phyloP scores from a whole-genome alignment of 148 eudicot species.

The Spergularia bocconei region DNA sequence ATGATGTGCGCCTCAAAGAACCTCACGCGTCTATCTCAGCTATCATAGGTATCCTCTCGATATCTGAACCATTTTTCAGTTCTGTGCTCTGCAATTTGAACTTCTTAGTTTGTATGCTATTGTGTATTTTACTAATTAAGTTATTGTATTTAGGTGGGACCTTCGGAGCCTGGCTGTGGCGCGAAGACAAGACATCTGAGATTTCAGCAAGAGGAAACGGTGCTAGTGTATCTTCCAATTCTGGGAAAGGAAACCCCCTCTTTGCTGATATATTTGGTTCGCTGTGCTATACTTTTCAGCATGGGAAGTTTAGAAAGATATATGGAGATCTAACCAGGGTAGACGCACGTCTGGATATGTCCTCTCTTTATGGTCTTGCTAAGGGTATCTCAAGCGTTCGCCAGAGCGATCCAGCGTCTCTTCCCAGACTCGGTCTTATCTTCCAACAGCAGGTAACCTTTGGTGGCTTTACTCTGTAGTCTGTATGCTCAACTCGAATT shows the following conservation, averaged over 20 bases:
- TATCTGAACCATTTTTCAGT: background rate
- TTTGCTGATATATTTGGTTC: conserved; percentile 84
- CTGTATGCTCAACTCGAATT: background rate
- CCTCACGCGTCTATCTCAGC: conserved; percentile 75
- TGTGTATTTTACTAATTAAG: too few species aligned
- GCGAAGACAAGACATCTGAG: conserved; percentile 32
- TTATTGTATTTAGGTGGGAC: conserved; percentile 45
- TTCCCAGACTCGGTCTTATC: conserved; percentile 57
- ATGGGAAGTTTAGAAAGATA: conserved; percentile 64
- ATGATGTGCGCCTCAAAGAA: conserved; percentile 74
- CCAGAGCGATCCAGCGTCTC: conserved; percentile 35
- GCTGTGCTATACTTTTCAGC: conserved; percentile 62
- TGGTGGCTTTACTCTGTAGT: background rate
- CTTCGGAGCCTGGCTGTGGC: conserved; percentile 60
- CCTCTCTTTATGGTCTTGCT: conserved; percentile 61
- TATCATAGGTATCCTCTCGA: conserved; percentile 52
- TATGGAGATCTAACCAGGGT: conserved; percentile 65
- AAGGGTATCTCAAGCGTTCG: conserved; percentile 33
- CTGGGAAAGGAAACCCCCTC: conserved; percentile 40
- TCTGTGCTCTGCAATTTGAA: background rate
- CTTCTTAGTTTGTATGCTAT: background rate
- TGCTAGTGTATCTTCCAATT: conserved; percentile 14
- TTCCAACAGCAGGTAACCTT: conserved; percentile 78
- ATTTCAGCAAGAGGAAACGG: conserved; percentile 22
- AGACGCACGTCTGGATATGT: conserved; percentile 73